Evolutionary conservation across 352 stramenopile species (phyloP), one percentile per base, ranked within the genome.

Genomic region (Phytophthora meadii): DNA sequence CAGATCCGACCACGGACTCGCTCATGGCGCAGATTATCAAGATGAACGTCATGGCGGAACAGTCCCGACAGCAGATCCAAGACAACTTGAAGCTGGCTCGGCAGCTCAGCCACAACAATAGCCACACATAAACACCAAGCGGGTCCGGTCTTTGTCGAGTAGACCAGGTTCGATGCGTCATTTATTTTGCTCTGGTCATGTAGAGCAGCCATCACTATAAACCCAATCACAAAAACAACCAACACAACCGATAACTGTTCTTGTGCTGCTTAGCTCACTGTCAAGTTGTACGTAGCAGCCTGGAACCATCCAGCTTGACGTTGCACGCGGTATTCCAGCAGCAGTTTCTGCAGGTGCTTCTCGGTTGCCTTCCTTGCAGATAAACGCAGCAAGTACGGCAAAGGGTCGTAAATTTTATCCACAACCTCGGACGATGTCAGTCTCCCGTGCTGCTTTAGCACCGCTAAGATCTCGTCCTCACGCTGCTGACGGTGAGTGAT

Each of bases 11-110:
- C n/a, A 65, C 68, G 2, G 80, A 91, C 27, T 79, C 74, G 50
- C 74, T 89, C 61, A 89, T 91, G 76, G 55, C 72, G 32, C 82
- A 87, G 54, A 89, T 91, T 68, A 81, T 89, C 64, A 75, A 85
- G 61, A 89, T 91, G 80, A 91, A 89, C 65, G 76, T 91, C 62
- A 87, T 86, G 42, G 82, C 82, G 34, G 82, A 91, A 64, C 76
- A 89, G 28, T 84, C 79, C 45, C 72, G 76, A 22, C 74, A 87
- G 66, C 77, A 87, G 66, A 77, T 89, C 44, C 65, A 82, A 49
- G 74, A 85, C 44, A 88, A 87, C 53, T 63, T 88, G 56, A 84
- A 84, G 63, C 51, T 87, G 34, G 79, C 78, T 24, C 72, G 79
- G 51, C 74, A 81, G 44, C 68, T 82, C 46, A 65, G 74, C 36